A percentile compares a stretch with the other conserved stretches of the same genome.
phyloP scores from a whole-genome alignment of 805 yeast species.

The Yamadazyma sp. region DNA sequence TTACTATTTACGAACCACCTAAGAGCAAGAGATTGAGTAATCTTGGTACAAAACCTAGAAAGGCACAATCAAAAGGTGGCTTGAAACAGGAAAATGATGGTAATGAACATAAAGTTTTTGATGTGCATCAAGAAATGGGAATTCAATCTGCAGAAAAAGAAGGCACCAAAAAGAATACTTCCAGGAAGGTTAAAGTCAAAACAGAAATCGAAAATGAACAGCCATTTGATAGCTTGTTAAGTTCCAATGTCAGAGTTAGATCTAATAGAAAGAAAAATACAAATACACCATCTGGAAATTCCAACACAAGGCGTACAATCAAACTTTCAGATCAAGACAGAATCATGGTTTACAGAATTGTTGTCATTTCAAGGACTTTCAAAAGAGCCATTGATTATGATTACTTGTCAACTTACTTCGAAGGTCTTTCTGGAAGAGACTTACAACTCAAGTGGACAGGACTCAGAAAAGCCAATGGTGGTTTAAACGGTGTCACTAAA shows the following conservation, averaged over 20 bases:
- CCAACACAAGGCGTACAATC: constrained; percentile 13
- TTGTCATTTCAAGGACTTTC: constrained; percentile 65
- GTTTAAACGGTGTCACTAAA: constrained; percentile 49
- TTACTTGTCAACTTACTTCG: constrained; percentile 49
- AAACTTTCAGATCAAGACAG: constrained; percentile 45
- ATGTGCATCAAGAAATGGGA: no score
- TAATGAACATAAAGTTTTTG: no score
- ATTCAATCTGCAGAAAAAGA: background rate
- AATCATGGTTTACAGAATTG: constrained; percentile 57
- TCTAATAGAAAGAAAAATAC: constrained; percentile 9
- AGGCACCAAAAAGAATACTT: background rate
- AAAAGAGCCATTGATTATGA: constrained; percentile 64
- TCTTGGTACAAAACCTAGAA: constrained; percentile 3
- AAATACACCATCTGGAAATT: constrained; percentile 5
- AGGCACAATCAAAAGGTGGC: constrained; percentile 3
- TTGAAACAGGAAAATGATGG: background rate
- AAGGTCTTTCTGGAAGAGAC: constrained; percentile 38
- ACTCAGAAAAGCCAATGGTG: constrained; percentile 50
- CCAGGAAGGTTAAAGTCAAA: background rate
- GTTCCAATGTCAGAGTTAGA: constrained; percentile 1
- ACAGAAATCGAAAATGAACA: constrained; percentile 4
- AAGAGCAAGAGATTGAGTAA: constrained; percentile 17
- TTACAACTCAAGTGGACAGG: constrained; percentile 69
- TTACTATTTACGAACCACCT: constrained; percentile 5
- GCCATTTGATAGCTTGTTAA: constrained; percentile 3